Evolutionary conservation across 768 basidiomycete species (phyloP).

Genomic region (Boletus subparvulus): DNA sequence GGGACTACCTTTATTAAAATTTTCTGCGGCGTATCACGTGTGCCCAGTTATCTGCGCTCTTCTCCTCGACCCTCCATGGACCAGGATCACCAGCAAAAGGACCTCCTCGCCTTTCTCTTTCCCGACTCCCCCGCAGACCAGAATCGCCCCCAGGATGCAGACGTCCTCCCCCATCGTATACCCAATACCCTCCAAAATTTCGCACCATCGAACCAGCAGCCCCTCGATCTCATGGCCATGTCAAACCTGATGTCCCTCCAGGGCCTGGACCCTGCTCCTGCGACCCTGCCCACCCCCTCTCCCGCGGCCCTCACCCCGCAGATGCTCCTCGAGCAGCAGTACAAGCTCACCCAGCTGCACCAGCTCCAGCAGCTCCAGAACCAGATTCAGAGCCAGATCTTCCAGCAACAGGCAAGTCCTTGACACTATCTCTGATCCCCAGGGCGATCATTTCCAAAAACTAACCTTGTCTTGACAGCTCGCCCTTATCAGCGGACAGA

Average conservation of each 20-base stretch:
- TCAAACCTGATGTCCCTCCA: constrained; percentile 54
- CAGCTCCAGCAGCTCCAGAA: constrained; percentile 77
- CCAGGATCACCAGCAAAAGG: constrained; percentile 35
- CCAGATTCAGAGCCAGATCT: constrained; percentile 84
- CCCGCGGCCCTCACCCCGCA: constrained; percentile 40
- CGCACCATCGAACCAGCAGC: constrained; percentile 20
- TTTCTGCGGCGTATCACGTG: background rate
- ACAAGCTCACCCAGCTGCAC: constrained; percentile 75
- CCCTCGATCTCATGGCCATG: constrained; percentile 47
- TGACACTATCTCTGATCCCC: constrained; percentile 3
- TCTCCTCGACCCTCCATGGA: background rate
- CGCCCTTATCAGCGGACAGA: constrained; percentile 59
- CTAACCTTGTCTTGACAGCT: constrained; percentile 43
- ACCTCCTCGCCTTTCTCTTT: constrained; percentile 36
- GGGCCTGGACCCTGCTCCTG: constrained; percentile 33
- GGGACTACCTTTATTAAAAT: no score
- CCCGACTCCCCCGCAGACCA: constrained; percentile 29
- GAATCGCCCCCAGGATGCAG: constrained; percentile 27
- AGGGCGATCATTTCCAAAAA: constrained; percentile 7
- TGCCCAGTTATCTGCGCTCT: background rate
- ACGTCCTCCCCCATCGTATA: constrained; percentile 19
- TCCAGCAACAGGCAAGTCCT: constrained; percentile 78
- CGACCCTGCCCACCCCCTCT: constrained; percentile 11
- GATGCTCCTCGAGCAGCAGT: constrained; percentile 68
- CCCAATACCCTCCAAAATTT: constrained; percentile 2